Evolutionary conservation across 2,329 filamentous ascomycete species (phyloP).

Genomic region (Colletotrichum endophyticum): DNA sequence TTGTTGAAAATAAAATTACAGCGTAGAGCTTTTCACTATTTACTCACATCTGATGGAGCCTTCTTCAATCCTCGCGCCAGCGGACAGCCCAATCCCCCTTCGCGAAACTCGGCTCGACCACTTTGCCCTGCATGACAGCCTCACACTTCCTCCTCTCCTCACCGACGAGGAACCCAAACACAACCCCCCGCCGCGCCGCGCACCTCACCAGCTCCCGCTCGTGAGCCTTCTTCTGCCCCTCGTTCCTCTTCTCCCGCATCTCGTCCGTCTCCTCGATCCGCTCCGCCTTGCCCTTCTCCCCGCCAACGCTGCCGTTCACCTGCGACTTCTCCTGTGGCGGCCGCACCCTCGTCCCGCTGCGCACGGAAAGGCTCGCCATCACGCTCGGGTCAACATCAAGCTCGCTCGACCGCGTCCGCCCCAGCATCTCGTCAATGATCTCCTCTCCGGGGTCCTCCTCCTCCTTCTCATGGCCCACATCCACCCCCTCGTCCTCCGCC

Average conservation of each 20-base stretch:
- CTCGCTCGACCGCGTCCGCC: constrained; percentile 30
- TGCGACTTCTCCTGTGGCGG: constrained; percentile 46
- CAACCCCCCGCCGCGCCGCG: constrained; percentile 66
- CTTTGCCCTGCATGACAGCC: constrained; percentile 61
- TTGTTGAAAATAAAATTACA: neutral
- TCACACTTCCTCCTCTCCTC: constrained; percentile 53
- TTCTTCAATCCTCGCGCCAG: constrained; percentile 51
- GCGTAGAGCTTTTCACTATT: neutral
- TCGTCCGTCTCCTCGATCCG: constrained; percentile 55
- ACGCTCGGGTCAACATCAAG: constrained; percentile 51
- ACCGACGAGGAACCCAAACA: constrained; percentile 51
- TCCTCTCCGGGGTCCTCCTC: neutral
- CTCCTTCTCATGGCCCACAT: constrained; percentile 36
- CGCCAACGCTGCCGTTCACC: constrained; percentile 61
- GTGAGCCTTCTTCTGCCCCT: constrained; percentile 48
- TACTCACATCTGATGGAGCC: too few relatives aligned
- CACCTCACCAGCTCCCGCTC: constrained; percentile 64
- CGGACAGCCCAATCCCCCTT: constrained; percentile 65
- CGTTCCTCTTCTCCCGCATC: constrained; percentile 50
- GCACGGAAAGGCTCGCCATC: constrained; percentile 35
- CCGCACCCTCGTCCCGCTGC: constrained; percentile 39
- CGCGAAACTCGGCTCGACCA: constrained; percentile 65
- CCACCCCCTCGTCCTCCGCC: constrained; percentile 20
- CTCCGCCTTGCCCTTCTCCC: constrained; percentile 60
- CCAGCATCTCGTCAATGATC: constrained; percentile 12